Evolutionary conservation across 768 basidiomycete species (phyloP).

Genomic region (Macrolepiota dolichaula): DNA sequence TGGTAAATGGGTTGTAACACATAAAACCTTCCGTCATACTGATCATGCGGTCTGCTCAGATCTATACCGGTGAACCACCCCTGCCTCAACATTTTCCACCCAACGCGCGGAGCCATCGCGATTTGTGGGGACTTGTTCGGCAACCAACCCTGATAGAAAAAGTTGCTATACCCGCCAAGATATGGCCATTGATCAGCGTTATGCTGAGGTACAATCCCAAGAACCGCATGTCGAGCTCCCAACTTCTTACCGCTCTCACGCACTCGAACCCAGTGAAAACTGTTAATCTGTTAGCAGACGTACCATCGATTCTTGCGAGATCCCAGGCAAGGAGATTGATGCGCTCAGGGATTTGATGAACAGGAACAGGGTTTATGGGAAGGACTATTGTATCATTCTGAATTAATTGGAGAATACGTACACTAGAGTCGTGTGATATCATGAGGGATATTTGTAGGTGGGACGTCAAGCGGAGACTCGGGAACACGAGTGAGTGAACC

Average conservation of each 20-base stretch:
- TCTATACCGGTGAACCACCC: constrained; percentile 17
- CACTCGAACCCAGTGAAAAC: not conserved
- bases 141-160: constrained; percentile 10
- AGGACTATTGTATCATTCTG: not conserved
- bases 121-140: constrained; percentile 11
- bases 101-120: constrained; percentile 5
- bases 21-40: not conserved
- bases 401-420: not conserved
- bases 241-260: not conserved
- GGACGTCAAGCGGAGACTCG: constrained; percentile 1
- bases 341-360: not conserved
- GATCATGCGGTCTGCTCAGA: constrained; percentile 1
- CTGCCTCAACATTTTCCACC: constrained; percentile 14
- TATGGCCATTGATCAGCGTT: constrained; percentile 9
- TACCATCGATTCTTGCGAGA: constrained; percentile 15
- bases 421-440: not conserved
- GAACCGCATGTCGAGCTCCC: not conserved
- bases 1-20: constrained; percentile 11
- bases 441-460: not conserved
- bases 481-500: constrained; percentile 7
- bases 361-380: not conserved
- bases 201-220: constrained; percentile 16
- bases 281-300: constrained; percentile 3
- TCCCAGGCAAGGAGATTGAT: constrained; percentile 6
- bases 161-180: constrained; percentile 10